Conservation (phyloP, 352 stramenopile species). For the Albugo candida region DNA sequence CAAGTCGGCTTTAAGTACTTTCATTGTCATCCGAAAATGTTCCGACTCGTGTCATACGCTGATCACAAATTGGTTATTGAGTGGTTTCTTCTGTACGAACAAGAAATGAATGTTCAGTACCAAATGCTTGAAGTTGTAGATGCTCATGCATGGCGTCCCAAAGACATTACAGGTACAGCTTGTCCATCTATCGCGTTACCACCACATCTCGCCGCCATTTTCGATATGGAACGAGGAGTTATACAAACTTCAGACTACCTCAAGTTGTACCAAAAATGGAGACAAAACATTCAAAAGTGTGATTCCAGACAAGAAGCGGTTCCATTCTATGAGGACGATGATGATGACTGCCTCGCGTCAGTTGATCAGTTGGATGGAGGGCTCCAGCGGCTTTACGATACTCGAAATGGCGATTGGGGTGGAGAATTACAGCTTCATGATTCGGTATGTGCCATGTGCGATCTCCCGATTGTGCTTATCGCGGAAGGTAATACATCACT, state of each 20-base stretch:
- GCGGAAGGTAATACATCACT: conserved; percentile 26
- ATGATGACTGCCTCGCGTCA: not conserved
- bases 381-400: conserved; percentile 39
- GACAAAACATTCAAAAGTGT: not conserved
- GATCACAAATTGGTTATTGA: conserved; percentile 48
- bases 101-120: conserved; percentile 37
- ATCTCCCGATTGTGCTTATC: conserved; percentile 69
- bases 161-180: conserved; percentile 32
- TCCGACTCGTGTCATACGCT: not conserved
- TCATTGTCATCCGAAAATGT: too few species aligned
- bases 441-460: conserved; percentile 42
- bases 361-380: too few species aligned
- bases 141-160: conserved; percentile 61
- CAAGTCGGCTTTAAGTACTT: too few species aligned
- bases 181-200: conserved; percentile 32
- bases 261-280: conserved; percentile 28
- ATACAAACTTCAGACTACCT: conserved; percentile 22
- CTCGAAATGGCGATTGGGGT: conserved; percentile 71
- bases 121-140: conserved; percentile 66
- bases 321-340: not conserved
- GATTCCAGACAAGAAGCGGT: not conserved
- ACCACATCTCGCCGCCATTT: conserved; percentile 39
- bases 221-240: conserved; percentile 35
- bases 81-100: conserved; percentile 38
- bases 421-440: conserved; percentile 74